Evolutionary conservation across 805 yeast species (phyloP).

Genomic region (Candida maesae): DNA sequence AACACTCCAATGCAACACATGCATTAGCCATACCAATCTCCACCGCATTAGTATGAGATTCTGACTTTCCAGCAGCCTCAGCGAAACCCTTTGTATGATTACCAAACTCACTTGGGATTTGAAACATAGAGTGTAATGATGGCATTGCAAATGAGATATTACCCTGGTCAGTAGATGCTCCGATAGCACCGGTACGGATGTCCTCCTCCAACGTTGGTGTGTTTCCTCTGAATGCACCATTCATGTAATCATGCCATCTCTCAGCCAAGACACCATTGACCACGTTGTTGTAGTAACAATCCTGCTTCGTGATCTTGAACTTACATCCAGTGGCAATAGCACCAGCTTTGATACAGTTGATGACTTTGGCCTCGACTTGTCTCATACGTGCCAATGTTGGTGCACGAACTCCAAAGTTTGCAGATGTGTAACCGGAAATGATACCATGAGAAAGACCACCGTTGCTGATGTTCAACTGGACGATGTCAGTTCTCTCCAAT

Average conservation of each 20-base stretch:
- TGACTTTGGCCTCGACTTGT: constrained; percentile 5
- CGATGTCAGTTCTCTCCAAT: constrained; percentile 4
- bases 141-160: constrained; percentile 10
- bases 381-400: constrained; percentile 8
- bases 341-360: constrained; percentile 12
- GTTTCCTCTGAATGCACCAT: background rate
- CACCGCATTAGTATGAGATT: constrained; percentile 5
- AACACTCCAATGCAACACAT: background rate
- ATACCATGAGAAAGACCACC: constrained; percentile 12
- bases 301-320: constrained; percentile 3
- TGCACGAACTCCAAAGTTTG: constrained; percentile 9
- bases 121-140: constrained; percentile 7
- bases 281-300: constrained; percentile 9
- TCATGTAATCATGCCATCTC: constrained; percentile 4
- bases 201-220: constrained; percentile 1
- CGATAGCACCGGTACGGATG: background rate
- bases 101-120: constrained; percentile 1
- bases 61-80: constrained; percentile 7
- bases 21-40: constrained; percentile 6
- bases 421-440: constrained; percentile 10
- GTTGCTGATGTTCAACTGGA: constrained; percentile 6
- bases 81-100: constrained; percentile 9
- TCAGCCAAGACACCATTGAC: constrained; percentile 6
- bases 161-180: constrained; percentile 11
- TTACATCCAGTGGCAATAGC: constrained; percentile 13